A percentile compares a stretch with the other conserved stretches of the same genome.
These are phyloP conservation scores for Pachyrhizus erosus DNA, from an alignment of 306 rosid genomes.

Conservation along the genomic window DNA sequence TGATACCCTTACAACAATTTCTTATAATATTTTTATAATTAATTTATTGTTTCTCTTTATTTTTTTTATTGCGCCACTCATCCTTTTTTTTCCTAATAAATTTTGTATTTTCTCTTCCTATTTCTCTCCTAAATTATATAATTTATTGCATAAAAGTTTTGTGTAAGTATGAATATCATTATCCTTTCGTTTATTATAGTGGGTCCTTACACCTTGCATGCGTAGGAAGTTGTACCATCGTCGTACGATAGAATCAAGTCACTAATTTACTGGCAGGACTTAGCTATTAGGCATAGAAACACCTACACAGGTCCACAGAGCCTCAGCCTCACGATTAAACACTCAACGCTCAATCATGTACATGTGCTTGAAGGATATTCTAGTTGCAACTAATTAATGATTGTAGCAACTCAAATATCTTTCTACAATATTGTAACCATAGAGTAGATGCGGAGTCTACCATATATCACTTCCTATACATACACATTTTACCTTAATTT, in stretches of 20 bases:
- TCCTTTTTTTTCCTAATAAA: too few relatives aligned
- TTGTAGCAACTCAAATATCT: slow-evolving; percentile 24
- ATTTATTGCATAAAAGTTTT: not conserved
- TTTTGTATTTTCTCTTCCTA: too few relatives aligned
- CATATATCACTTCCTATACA: slow-evolving; percentile 44
- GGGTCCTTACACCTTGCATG: slow-evolving; percentile 17
- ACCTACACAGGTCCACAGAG: slow-evolving; percentile 6
- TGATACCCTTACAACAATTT: not conserved
- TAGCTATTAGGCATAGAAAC: slow-evolving; percentile 25
- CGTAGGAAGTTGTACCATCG: slow-evolving; percentile 27
- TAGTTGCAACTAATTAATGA: slow-evolving; percentile 44
- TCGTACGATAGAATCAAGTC: slow-evolving; percentile 29
- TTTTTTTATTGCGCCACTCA: not conserved
- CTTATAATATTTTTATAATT: not conserved
- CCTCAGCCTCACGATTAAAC: slow-evolving; percentile 9
- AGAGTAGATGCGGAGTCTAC: slow-evolving; percentile 44
- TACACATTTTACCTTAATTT: slow-evolving; percentile 46
- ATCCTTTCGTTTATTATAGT: not conserved
- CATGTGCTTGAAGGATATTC: slow-evolving; percentile 41
- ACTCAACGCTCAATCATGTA: slow-evolving; percentile 9
- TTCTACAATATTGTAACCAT: slow-evolving; percentile 39
- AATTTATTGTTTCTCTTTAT: too few relatives aligned
- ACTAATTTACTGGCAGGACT: slow-evolving; percentile 38
- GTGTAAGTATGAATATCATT: not conserved
- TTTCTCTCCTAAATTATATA: not conserved